Evolutionary conservation across 2,329 filamentous ascomycete species (phyloP).

Genomic region (Diaporthe ilicicola): DNA sequence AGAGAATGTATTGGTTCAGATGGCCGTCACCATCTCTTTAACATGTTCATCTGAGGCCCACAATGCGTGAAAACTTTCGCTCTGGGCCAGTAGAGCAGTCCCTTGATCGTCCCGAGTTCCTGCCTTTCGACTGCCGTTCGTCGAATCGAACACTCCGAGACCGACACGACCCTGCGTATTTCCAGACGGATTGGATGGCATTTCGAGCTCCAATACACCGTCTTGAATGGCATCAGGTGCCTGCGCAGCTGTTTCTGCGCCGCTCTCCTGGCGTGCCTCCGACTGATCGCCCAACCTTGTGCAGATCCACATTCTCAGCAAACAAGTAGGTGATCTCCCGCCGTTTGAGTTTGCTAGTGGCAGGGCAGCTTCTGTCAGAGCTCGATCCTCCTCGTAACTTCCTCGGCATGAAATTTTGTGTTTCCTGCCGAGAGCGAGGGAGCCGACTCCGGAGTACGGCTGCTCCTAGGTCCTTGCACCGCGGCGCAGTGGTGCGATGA

Average conservation of each 20-base stretch:
- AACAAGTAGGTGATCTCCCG: background rate
- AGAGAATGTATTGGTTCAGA: background rate
- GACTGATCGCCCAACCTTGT: conserved; percentile 3
- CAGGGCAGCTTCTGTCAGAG: background rate
- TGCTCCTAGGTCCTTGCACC: background rate
- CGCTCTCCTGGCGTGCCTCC: conserved; percentile 5
- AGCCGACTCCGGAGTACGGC: conserved; percentile 6
- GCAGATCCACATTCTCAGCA: background rate
- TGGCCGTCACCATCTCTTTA: background rate
- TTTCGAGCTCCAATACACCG: background rate
- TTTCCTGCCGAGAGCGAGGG: conserved; percentile 5
- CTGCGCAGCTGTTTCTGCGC: background rate
- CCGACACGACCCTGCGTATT: background rate
- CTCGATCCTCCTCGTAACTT: background rate
- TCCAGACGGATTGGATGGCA: conserved; percentile 6
- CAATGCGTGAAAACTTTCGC: background rate
- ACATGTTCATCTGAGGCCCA: conserved; percentile 21
- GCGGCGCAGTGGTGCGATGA: conserved; percentile 5
- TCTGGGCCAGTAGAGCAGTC: background rate
- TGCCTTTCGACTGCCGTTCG: conserved; percentile 4
- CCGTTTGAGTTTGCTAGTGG: background rate
- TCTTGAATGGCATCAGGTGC: background rate
- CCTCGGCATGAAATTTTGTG: background rate
- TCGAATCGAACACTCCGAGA: conserved; percentile 8
- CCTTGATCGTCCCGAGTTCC: background rate